Percentiles rank a stretch among this genome's conserved stretches.
Evolutionary conservation across 495 filamentous ascomycete genomes (phyloP).

Genomic region (Monascus purpureus): DNA sequence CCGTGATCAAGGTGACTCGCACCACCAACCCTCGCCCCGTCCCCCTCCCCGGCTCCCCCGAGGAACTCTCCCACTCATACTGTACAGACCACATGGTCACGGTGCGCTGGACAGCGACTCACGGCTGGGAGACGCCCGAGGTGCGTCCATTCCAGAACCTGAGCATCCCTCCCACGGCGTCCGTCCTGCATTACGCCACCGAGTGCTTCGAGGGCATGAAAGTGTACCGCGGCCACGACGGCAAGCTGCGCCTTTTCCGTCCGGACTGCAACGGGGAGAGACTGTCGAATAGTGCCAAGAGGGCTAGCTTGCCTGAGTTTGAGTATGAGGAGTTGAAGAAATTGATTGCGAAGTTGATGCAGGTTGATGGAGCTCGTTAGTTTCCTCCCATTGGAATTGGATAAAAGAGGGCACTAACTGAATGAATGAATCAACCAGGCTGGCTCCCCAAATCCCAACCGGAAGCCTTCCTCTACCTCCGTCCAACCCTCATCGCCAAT

Average conservation of each 20-base stretch:
- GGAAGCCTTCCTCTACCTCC: slow-evolving; percentile 57
- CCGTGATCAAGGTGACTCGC: slow-evolving; percentile 52
- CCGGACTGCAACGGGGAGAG: slow-evolving; percentile 63
- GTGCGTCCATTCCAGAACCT: slow-evolving; percentile 71
- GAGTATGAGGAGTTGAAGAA: slow-evolving; percentile 55
- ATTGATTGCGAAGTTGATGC: slow-evolving; percentile 55
- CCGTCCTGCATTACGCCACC: slow-evolving; percentile 80
- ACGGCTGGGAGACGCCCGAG: slow-evolving; percentile 67
- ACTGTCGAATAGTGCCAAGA: slow-evolving; percentile 53
- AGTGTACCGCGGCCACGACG: slow-evolving; percentile 70
- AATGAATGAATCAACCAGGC: slow-evolving; percentile 31
- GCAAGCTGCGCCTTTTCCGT: slow-evolving; percentile 73
- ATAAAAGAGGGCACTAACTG: neutral
- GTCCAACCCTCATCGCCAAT: slow-evolving; percentile 76
- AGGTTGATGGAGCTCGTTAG: slow-evolving; percentile 29
- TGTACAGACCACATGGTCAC: slow-evolving; percentile 91
- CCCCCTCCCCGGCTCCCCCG: slow-evolving; percentile 43
- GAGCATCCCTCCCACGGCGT: slow-evolving; percentile 68
- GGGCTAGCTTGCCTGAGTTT: slow-evolving; percentile 70
- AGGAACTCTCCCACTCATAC: slow-evolving; percentile 37
- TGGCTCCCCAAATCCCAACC: slow-evolving; percentile 61
- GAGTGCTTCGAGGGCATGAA: slow-evolving; percentile 91
- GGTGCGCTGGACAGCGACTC: slow-evolving; percentile 47
- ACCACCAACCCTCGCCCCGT: slow-evolving; percentile 54
- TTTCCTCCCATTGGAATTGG: slow-evolving; percentile 1